Evolutionary conservation across 2,329 filamentous ascomycete species (phyloP).

Genomic region (Aspergillus aculeatus): DNA sequence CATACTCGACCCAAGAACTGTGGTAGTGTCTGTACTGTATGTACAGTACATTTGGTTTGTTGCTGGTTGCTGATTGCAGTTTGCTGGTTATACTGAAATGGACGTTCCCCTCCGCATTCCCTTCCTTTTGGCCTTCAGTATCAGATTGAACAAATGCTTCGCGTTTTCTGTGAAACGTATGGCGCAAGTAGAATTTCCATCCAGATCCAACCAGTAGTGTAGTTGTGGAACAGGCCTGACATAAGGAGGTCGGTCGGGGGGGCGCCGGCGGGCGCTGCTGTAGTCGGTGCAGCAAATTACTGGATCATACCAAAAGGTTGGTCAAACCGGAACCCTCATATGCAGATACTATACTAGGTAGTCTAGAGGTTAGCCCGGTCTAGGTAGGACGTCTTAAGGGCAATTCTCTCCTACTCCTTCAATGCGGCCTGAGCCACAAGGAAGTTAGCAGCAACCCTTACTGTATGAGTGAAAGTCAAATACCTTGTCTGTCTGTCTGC

Average conservation of each 20-base stretch:
- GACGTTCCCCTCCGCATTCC: background rate
- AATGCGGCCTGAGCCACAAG: conserved; percentile 22
- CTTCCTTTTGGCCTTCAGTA: background rate
- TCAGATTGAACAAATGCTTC: background rate
- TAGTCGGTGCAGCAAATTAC: conserved; percentile 14
- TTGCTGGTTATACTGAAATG: background rate
- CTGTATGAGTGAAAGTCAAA: conserved; percentile 21
- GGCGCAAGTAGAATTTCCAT: background rate
- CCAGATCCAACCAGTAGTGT: background rate
- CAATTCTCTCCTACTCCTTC: conserved; percentile 8
- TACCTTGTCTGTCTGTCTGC: conserved; percentile 12
- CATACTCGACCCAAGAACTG: too few species aligned
- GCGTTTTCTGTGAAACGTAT: conserved; percentile 16
- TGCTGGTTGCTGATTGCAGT: too few species aligned
- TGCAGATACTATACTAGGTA: background rate
- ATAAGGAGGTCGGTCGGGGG: background rate
- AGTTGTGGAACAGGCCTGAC: conserved; percentile 5
- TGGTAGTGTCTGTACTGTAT: background rate
- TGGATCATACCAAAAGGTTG: conserved; percentile 16
- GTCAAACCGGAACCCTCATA: conserved; percentile 5
- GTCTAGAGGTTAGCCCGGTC: background rate
- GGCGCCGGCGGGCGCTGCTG: conserved; percentile 4
- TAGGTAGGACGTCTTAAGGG: background rate
- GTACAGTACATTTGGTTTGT: background rate
- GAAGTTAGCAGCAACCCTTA: conserved; percentile 16